phyloP scores from a whole-genome alignment of 1,284 basidiomycete species.

The Melanopsichium pennsylvanicum region DNA sequence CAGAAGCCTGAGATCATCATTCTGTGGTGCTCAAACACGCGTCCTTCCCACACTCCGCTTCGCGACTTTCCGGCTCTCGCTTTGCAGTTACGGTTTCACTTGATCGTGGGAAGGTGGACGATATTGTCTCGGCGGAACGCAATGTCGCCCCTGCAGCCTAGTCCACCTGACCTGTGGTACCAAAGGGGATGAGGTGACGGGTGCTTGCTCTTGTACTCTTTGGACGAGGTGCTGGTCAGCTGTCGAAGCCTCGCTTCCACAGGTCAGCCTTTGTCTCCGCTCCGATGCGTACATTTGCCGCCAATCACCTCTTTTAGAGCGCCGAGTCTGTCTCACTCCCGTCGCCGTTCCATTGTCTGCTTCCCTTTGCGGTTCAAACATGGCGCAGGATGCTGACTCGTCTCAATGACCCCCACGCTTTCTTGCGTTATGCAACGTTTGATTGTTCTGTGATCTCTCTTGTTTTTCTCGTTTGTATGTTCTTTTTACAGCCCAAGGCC shows the following conservation, averaged over 20 bases:
- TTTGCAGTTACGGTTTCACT: conserved; percentile 33
- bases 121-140: conserved; percentile 25
- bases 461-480: conserved; percentile 5
- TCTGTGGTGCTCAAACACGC: conserved; percentile 5
- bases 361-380: conserved; percentile 36
- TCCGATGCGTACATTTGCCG: conserved; percentile 3
- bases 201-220: conserved; percentile 6
- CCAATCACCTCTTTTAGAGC: conserved; percentile 53
- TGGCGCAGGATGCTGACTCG: conserved; percentile 59
- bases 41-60: conserved; percentile 20
- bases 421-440: conserved; percentile 2
- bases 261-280: conserved; percentile 33
- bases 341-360: conserved; percentile 33
- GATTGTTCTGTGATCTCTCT: neutral
- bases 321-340: conserved; percentile 54
- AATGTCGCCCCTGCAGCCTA: conserved; percentile 32
- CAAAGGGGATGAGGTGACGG: conserved; percentile 30
- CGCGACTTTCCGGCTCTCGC: conserved; percentile 14
- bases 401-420: conserved; percentile 61
- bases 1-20: conserved; percentile 5
- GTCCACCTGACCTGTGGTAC: conserved; percentile 20
- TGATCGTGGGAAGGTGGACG: conserved; percentile 19
- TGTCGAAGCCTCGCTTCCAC: neutral
- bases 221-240: conserved; percentile 35
- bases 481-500: conserved; percentile 60